A percentile compares a stretch with the other conserved stretches of the same genome.
phyloP scores from a whole-genome alignment of 805 yeast genomes.

The Wickerhamomyces ciferrii region DNA sequence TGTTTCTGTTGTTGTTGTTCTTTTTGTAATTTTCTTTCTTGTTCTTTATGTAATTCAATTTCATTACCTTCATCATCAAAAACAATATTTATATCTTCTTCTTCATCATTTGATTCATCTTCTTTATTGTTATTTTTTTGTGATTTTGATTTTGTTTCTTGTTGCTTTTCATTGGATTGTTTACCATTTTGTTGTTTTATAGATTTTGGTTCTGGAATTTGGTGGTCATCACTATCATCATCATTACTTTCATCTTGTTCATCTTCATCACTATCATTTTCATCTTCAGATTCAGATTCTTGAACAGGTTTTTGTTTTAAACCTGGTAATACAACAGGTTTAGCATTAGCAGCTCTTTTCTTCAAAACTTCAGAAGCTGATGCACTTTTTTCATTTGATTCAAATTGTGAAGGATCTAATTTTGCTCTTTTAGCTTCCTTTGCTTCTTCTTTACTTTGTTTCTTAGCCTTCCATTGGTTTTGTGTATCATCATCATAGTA shows the following conservation, averaged over 20 bases:
- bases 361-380: slow-evolving; percentile 58
- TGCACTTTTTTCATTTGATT: slow-evolving; percentile 42
- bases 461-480: slow-evolving; percentile 87
- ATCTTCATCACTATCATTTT: slow-evolving; percentile 9
- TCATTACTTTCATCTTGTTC: slow-evolving; percentile 12
- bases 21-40: slow-evolving; percentile 1
- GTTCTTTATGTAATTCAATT: slow-evolving; percentile 19
- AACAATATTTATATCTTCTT: slow-evolving; percentile 33
- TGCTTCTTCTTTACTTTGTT: slow-evolving; percentile 61
- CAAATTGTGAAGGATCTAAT: slow-evolving; percentile 60
- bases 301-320: slow-evolving; percentile 17
- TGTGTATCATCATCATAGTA: slow-evolving; percentile 88
- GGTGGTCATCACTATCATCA: slow-evolving; percentile 15
- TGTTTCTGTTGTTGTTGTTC: slow-evolving; percentile 4
- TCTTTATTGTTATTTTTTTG: slow-evolving; percentile 14
- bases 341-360: slow-evolving; percentile 48
- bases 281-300: slow-evolving; percentile 5
- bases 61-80: slow-evolving; percentile 75
- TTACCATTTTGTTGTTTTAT: slow-evolving; percentile 14
- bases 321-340: slow-evolving; percentile 35
- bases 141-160: slow-evolving; percentile 5
- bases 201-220: slow-evolving; percentile 12
- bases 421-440: slow-evolving; percentile 61
- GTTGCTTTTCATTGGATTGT: slow-evolving; percentile 4
- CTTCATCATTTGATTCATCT: slow-evolving; percentile 23